phyloP scores from a whole-genome alignment of 2,329 filamentous ascomycete genomes.

The Ceratocystis eucalypticola region DNA sequence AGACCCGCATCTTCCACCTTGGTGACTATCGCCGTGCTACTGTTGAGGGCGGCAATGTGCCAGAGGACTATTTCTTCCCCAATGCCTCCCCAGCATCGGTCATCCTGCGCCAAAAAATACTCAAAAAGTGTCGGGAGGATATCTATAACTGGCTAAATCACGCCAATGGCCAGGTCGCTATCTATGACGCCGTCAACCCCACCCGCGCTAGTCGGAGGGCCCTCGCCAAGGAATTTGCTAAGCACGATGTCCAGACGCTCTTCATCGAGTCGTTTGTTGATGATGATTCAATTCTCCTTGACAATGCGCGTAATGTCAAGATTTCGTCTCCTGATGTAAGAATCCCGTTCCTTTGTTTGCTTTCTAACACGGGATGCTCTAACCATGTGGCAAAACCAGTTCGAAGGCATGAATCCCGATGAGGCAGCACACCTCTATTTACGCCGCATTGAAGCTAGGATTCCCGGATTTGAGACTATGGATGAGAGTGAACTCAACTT shows the following conservation, averaged over 20 bases:
- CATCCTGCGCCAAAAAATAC: conserved; percentile 88
- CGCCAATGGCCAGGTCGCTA: conserved; percentile 94
- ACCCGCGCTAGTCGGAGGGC: conserved; percentile 68
- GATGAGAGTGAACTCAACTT: conserved; percentile 87
- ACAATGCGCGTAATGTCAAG: conserved; percentile 94
- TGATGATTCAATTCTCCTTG: conserved; percentile 82
- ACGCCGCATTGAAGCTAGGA: conserved; percentile 76
- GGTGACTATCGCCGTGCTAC: conserved; percentile 93
- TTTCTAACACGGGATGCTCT: neutral
- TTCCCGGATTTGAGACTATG: conserved; percentile 95
- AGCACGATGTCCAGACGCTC: conserved; percentile 90
- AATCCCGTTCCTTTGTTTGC: neutral
- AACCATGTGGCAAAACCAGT: conserved; percentile 36
- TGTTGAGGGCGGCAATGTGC: conserved; percentile 68
- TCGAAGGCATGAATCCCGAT: conserved; percentile 79
- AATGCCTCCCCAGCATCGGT: conserved; percentile 86
- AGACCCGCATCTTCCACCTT: conserved; percentile 93
- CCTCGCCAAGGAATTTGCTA: conserved; percentile 91
- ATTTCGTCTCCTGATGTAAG: conserved; percentile 88
- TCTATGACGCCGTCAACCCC: conserved; percentile 96
- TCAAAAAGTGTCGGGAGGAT: conserved; percentile 94
- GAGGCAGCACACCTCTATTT: conserved; percentile 90
- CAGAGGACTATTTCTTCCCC: conserved; percentile 95
- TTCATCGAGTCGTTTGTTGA: conserved; percentile 96
- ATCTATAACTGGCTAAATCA: conserved; percentile 94